Conservation (phyloP, 306 rosid species). For the Pyrus betulifolia region DNA sequence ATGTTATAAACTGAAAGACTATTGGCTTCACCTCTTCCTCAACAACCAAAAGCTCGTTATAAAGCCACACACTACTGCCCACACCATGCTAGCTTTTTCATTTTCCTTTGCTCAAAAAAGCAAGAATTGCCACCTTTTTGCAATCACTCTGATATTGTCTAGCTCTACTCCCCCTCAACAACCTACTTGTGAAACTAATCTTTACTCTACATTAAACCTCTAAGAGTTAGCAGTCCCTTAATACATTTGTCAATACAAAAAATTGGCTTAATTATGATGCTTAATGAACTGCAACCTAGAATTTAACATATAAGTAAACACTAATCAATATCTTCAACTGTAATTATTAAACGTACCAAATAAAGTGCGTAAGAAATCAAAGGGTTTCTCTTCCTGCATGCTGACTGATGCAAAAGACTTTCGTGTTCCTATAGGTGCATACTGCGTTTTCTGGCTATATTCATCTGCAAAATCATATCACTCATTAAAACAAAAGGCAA, state of each 20-base stretch:
- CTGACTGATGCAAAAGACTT: conserved; percentile 70
- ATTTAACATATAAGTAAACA: not conserved
- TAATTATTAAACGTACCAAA: conserved; percentile 45
- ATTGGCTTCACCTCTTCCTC: not conserved
- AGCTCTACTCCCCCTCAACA: not conserved
- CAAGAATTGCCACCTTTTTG: not conserved
- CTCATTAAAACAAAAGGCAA: conserved; percentile 12
- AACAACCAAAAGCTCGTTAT: not conserved
- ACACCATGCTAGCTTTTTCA: not conserved
- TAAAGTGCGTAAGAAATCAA: conserved; percentile 75
- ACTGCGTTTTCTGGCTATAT: conserved; percentile 32
- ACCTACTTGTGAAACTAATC: not conserved
- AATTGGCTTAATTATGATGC: not conserved
- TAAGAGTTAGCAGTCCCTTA: not conserved
- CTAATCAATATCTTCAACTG: not conserved
- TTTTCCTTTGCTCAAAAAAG: not conserved
- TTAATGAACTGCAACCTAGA: conserved; percentile 2
- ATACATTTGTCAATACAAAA: not conserved
- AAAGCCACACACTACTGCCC: not conserved
- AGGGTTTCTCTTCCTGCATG: conserved; percentile 64
- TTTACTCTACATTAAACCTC: not conserved
- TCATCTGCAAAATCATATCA: conserved; percentile 55
- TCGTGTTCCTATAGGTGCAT: conserved; percentile 22
- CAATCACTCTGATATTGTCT: not conserved
- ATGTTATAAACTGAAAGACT: not conserved